Evolutionary conservation across 768 basidiomycete species (phyloP), one percentile per base, ranked within the genome.

Genomic region (Rubroboletus pulcherrimus): DNA sequence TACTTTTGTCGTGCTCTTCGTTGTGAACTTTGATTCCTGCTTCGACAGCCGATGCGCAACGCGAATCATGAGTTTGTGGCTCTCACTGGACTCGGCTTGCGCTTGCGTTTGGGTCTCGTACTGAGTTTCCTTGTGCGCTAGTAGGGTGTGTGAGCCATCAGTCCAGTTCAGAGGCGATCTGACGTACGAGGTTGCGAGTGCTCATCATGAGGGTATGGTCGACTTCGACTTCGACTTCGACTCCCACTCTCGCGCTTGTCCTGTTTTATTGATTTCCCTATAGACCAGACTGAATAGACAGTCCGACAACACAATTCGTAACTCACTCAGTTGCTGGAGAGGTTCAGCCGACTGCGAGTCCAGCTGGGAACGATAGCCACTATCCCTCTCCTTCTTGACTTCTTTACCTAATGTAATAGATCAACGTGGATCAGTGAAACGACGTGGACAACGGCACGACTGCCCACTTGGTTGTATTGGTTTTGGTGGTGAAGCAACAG

Each of bases 21-120:
- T 54, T 24, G 60, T 68, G 26, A 71, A 73, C 34, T 71, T 72
- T 11, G 71, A 61, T 47, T 71, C 68, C 47, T 71, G 71, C 39
- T 56, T 56, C 7, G 71, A 62, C 0, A 60, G 49, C 9, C 62
- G 70, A 41, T 71, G 70, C 34, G 68, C 63, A 31, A 73, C 68
- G 15, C 70, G 72, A n/a, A 71, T 66, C 56, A 60, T 57, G 35
- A 70, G 40, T 34, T 64, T 68, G 2, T 57, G 55, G 9, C 3
- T 41, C 11, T 62, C 60, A 5, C 33, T 41, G 0, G 51, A 38
- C 26, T 56, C 65, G 50, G 11, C 19, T 31, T 41, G 61, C 6
- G 49, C 38, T 26, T 38, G 58, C 0, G 50, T 5, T 43, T 14
- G 39, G 5, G 37, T 11, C 21, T 53, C 57, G 21, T 52, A 0